phyloP scores from a whole-genome alignment of 1,139 yeast genomes.

The Ogataea hybrid region DNA sequence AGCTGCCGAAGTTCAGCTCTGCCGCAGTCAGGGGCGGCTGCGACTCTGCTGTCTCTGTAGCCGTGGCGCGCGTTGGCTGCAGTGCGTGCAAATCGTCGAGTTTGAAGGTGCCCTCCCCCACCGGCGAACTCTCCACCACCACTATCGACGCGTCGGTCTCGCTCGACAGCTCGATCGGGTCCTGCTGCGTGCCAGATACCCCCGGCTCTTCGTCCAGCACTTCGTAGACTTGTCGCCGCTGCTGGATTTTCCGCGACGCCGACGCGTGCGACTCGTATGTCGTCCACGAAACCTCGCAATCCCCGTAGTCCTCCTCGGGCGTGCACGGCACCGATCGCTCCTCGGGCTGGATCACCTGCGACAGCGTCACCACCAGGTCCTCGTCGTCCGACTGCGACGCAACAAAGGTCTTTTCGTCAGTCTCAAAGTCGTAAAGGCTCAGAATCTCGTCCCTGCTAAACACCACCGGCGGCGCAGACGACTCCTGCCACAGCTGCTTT shows the following conservation, averaged over 20 bases:
- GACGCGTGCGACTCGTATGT: slow-evolving; percentile 8
- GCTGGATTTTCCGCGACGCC: slow-evolving; percentile 2
- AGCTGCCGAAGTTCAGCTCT: slow-evolving; percentile 16
- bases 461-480: slow-evolving; percentile 17
- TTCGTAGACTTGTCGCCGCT: slow-evolving; percentile 3
- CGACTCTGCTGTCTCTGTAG: slow-evolving; percentile 5
- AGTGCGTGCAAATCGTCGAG: too few species aligned
- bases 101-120: neutral
- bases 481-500: slow-evolving; percentile 17
- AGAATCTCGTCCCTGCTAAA: slow-evolving; percentile 19
- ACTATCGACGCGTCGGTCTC: slow-evolving; percentile 13
- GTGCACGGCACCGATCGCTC: slow-evolving; percentile 11
- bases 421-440: slow-evolving; percentile 18
- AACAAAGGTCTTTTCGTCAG: slow-evolving; percentile 16
- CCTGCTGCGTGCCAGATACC: slow-evolving; percentile 20
- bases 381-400: slow-evolving; percentile 14
- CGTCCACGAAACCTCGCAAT: slow-evolving; percentile 8
- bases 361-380: slow-evolving; percentile 15
- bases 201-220: neutral
- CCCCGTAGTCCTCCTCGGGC: slow-evolving; percentile 14
- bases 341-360: slow-evolving; percentile 14
- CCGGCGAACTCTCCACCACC: slow-evolving; percentile 7
- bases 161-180: slow-evolving; percentile 18
- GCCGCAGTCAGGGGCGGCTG: neutral
- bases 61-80: too few species aligned